Base-by-base conservation (phyloP, 1,284 basidiomycete species). In the Ganoderma multipileum region DNA sequence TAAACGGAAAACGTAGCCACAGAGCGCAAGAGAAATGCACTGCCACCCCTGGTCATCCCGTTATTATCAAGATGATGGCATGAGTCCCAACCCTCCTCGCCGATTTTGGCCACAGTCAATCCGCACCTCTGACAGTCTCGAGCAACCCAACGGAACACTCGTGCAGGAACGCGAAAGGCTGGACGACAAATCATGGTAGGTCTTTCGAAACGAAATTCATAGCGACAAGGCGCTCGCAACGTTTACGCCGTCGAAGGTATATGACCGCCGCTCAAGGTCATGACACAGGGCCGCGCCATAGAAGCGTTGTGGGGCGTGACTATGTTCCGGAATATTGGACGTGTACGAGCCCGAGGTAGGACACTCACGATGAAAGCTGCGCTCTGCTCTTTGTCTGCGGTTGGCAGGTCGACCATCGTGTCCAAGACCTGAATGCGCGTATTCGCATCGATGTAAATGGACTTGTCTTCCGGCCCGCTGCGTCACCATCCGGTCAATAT, bases 371-470 rank as follows among this genome's bases (percentile, higher is more conserved):
- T 87, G 76, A 96, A 96, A 14, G 93, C 93, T 20, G 91, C 94
- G 72, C 90, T 91, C 76, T 95, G 94, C 71, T 95, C 92, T 81
- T 93, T 94, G 76, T 95, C 89, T 7, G 92, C 94, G 50, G 86
- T 84, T 3, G 90, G 91, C 38, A 95, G 87, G 71, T 89, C 84
- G 65, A 87, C 83, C 79, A 95, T 90, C 60, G 86, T 87, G 71
- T 91, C 86, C 63, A 93, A 76, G 70, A 93, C 84, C 76, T 93
- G 91, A 61, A 93, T 92, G 71, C 91, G 87, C 4, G 91, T 92
- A 73, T 90, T 87, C 41, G 83, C 80, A 77, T 92, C 91, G 74
- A 93, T 86, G 77, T 89, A 90, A 70, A 92, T 84, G 62, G 84
- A 86, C 71, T 81, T 79, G 58, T 90, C 87, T 59, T 86, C 83